Base-by-base conservation (phyloP, 2,329 filamentous ascomycete species). In the Xylaria arbuscula region DNA sequence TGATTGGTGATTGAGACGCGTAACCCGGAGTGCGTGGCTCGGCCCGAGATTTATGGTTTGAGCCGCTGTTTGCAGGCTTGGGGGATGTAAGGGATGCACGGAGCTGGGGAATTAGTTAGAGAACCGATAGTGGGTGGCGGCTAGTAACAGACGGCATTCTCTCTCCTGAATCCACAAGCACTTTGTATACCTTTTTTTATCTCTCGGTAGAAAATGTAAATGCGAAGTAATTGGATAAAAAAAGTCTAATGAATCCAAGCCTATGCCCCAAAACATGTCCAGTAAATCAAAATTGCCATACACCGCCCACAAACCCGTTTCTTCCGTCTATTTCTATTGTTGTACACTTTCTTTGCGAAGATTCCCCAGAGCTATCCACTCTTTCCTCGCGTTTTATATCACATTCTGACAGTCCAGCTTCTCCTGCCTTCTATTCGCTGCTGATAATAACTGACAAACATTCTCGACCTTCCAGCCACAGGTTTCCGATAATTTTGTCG, bases 261-360 rank as follows among this genome's bases (percentile, higher is more conserved):
- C 32, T 36, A 2, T 54, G 36, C 11, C 36, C 24, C 36, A 34
- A 32, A 45, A 13, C n/a, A 13, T 19, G 15, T 17, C 22, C 22
- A 45, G 55, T 45, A 28, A 45, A 57, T 28, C 19, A 15, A 32
- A 11, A 19, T n/a, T 19, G 11, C 15, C 22, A 32, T 17, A 57
- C 42, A 32, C 1, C 42, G 9, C 53, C 28, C 32, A 34, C 22
- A 4, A 51, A 3, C 38, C 28, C 13, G 1, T 11, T 38, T 28
- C 36, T 24, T 38, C 48, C 38, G 38, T 45, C 22, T 17, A 62
- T 56, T 22, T 62, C 45, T 66, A 56, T 51, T 51, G 54, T 50
- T 62, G 50, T 55, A 66, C 55, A 59, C 7, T 28, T 15, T 15
- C 36, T 28, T 17, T 36, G n/a, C 38, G 32, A 13, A 17, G 2